phyloP scores from a whole-genome alignment of 345 rosid genomes.

The Clarkia xantiana region DNA sequence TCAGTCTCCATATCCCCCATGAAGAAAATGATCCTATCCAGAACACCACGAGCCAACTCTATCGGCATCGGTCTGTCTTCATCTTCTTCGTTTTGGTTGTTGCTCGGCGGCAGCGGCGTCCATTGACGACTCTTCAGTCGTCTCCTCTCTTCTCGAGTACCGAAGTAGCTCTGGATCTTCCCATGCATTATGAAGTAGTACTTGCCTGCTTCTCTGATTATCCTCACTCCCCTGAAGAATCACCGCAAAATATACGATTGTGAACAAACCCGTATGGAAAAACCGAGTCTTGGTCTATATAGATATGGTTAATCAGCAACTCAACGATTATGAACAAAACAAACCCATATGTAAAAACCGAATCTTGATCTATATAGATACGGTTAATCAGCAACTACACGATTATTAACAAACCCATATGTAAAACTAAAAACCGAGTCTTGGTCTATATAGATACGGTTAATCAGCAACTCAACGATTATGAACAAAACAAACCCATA shows the following conservation, averaged over 20 bases:
- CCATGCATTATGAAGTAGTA: constrained; percentile 44
- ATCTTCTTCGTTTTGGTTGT: too few species aligned
- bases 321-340: too few species aligned
- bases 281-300: too few species aligned
- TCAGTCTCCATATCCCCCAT: constrained; percentile 36
- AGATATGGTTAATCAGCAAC: too few species aligned
- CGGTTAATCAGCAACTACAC: too few species aligned
- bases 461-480: too few species aligned
- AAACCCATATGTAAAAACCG: too few species aligned
- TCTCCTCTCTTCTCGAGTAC: constrained; percentile 21
- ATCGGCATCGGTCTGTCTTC: background rate
- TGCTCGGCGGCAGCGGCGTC: constrained; percentile 1
- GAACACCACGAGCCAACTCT: constrained; percentile 12
- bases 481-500: too few species aligned
- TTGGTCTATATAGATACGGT: too few species aligned
- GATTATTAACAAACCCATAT: too few species aligned
- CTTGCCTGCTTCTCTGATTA: constrained; percentile 40
- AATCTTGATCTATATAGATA: too few species aligned
- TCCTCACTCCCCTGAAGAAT: constrained; percentile 34
- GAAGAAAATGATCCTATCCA: constrained; percentile 39
- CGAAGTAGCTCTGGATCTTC: constrained; percentile 33
- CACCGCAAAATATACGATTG: background rate
- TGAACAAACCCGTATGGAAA: background rate
- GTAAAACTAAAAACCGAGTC: too few species aligned
- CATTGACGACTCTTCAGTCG: background rate